A percentile compares a stretch with the other conserved stretches of the same genome.
Conservation (phyloP, 805 yeast species). For the Brettanomyces anomalus region DNA sequence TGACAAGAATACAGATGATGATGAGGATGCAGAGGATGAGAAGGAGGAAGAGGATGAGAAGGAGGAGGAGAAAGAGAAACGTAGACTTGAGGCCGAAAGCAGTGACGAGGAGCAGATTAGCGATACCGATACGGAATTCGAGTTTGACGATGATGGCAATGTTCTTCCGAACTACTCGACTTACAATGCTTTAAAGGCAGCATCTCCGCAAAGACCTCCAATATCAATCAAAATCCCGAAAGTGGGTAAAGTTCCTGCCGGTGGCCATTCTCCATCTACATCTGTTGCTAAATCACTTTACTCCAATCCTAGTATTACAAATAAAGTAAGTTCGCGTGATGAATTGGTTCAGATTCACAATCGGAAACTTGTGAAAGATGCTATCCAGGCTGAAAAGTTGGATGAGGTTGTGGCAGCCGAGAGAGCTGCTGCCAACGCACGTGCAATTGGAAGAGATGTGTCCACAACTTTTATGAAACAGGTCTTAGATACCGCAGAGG, state of each 20-base stretch:
- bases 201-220: not conserved
- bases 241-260: not conserved
- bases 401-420: conserved; percentile 52
- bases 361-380: conserved; percentile 32
- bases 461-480: conserved; percentile 23
- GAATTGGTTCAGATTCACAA: conserved; percentile 17
- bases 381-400: conserved; percentile 38
- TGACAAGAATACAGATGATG: conserved; percentile 4
- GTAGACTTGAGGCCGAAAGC: conserved; percentile 2
- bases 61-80: conserved; percentile 8
- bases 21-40: too few species aligned
- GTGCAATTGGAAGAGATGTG: conserved; percentile 27
- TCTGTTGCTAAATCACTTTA: conserved; percentile 4
- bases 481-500: conserved; percentile 24
- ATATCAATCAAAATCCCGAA: not conserved
- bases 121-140: conserved; percentile 53
- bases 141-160: conserved; percentile 51
- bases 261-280: conserved; percentile 2
- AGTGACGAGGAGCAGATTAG: conserved; percentile 55
- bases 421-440: conserved; percentile 51
- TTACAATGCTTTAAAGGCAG: conserved; percentile 1
- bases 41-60: conserved; percentile 10
- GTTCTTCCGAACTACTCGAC: conserved; percentile 48
- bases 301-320: conserved; percentile 11
- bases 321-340: conserved; percentile 10